Conservation (phyloP, 164 flowering plant genomes). For the Tetracentron sinense region DNA sequence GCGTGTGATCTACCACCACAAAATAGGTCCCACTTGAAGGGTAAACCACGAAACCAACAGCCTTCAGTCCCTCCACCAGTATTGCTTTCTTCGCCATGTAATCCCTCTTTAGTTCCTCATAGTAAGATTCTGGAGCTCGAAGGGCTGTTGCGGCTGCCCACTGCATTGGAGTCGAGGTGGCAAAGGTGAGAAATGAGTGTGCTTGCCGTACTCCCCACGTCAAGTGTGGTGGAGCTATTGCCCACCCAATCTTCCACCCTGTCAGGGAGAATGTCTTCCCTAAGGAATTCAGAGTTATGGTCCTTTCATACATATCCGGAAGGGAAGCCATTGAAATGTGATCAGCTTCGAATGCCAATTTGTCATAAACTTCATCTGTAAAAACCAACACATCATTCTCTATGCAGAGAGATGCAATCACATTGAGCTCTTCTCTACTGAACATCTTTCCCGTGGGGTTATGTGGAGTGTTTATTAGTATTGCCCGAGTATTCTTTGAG, state of each 20-base stretch:
- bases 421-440: constrained; percentile 65
- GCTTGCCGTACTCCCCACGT: constrained; percentile 95
- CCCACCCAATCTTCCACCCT: constrained; percentile 99
- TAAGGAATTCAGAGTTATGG: constrained; percentile 90
- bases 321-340: constrained; percentile 94
- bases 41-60: constrained; percentile 73
- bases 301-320: constrained; percentile 93
- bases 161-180: constrained; percentile 93
- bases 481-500: constrained; percentile 76
- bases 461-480: constrained; percentile 90
- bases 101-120: constrained; percentile 71
- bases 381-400: constrained; percentile 85
- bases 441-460: constrained; percentile 98
- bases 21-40: constrained; percentile 97
- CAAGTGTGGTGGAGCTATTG: constrained; percentile 85
- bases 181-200: constrained; percentile 84
- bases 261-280: constrained; percentile 96
- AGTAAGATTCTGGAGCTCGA: constrained; percentile 75
- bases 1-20: constrained; percentile 90
- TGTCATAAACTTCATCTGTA: constrained; percentile 92
- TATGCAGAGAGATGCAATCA: constrained; percentile 73
- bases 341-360: constrained; percentile 87
- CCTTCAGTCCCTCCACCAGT: constrained; percentile 79
- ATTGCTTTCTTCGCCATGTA: constrained; percentile 75
- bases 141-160: constrained; percentile 79